Evolutionary conservation across 1,284 basidiomycete genomes (phyloP).

Genomic region (Papiliotrema nemorosa): DNA sequence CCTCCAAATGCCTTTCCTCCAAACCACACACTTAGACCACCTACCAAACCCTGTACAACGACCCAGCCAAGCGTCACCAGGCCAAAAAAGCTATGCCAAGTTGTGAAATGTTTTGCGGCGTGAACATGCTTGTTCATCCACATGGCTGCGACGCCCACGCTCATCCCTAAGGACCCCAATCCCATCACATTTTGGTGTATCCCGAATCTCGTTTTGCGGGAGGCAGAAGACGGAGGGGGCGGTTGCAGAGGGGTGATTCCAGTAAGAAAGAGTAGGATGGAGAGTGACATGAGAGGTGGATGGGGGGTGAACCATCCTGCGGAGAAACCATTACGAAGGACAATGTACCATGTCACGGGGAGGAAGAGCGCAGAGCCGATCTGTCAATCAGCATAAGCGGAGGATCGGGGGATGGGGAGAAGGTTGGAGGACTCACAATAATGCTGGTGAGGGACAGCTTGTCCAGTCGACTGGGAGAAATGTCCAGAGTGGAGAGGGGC

Average conservation of each 20-base stretch:
- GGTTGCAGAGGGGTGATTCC: conserved; percentile 43
- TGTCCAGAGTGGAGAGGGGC: not conserved
- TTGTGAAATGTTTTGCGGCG: conserved; percentile 40
- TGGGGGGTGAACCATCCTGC: conserved; percentile 43
- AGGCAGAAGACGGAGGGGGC: conserved; percentile 22
- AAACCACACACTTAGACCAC: conserved; percentile 30
- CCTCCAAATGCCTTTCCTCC: conserved; percentile 32
- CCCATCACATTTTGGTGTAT: conserved; percentile 37
- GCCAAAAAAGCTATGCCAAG: conserved; percentile 42
- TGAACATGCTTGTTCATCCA: conserved; percentile 45
- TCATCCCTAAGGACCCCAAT: conserved; percentile 34
- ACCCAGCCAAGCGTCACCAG: conserved; percentile 32
- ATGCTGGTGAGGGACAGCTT: not conserved
- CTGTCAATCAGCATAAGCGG: conserved; percentile 8
- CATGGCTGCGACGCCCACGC: conserved; percentile 40
- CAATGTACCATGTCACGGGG: conserved; percentile 32
- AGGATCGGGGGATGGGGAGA: too few relatives aligned
- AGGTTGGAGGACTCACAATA: not conserved
- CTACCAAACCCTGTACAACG: conserved; percentile 34
- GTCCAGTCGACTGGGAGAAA: not conserved
- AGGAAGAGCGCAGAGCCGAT: conserved; percentile 34
- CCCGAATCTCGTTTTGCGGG: conserved; percentile 27
- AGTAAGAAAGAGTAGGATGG: conserved; percentile 34
- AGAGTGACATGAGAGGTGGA: conserved; percentile 41
- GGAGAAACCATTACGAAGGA: conserved; percentile 23